A percentile compares a stretch with the other conserved stretches of the same genome.
phyloP scores from a whole-genome alignment of 768 basidiomycete species.

The Leccinum subtestaceum region DNA sequence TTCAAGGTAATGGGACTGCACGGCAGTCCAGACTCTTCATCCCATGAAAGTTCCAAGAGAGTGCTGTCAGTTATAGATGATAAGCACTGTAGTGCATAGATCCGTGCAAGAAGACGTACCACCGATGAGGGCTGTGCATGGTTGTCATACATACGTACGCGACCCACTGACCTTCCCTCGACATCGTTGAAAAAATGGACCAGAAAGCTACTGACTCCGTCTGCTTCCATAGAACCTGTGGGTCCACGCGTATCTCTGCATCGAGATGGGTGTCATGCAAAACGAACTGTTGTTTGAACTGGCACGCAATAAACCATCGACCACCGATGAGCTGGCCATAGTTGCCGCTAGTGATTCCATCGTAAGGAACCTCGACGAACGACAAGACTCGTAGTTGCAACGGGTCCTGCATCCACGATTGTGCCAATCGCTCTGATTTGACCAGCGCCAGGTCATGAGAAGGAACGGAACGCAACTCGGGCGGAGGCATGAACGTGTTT shows the following conservation, averaged over 20 bases:
- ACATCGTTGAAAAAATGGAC: neutral
- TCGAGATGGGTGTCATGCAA: neutral
- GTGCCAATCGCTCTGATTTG: neutral
- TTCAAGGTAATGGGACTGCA: neutral
- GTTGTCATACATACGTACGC: neutral
- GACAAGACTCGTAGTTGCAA: neutral
- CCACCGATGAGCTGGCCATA: neutral
- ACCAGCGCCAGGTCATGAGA: neutral
- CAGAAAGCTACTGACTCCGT: neutral
- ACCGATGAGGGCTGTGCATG: neutral
- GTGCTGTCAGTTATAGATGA: too few relatives aligned
- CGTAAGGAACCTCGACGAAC: neutral
- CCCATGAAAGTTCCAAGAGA: too few relatives aligned
- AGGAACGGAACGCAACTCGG: neutral
- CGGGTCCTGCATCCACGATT: neutral
- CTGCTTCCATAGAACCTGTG: slow-evolving; percentile 1
- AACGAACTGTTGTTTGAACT: neutral
- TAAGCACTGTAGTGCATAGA: too few relatives aligned
- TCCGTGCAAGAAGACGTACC: too few relatives aligned
- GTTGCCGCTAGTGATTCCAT: neutral
- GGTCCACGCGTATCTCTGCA: neutral
- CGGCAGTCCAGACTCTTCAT: too few relatives aligned
- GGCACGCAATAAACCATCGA: slow-evolving; percentile 2
- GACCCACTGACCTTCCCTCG: neutral
- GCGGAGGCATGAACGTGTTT: neutral